phyloP scores from a whole-genome alignment of 345 rosid genomes.

The Hibiscus mutabilis region DNA sequence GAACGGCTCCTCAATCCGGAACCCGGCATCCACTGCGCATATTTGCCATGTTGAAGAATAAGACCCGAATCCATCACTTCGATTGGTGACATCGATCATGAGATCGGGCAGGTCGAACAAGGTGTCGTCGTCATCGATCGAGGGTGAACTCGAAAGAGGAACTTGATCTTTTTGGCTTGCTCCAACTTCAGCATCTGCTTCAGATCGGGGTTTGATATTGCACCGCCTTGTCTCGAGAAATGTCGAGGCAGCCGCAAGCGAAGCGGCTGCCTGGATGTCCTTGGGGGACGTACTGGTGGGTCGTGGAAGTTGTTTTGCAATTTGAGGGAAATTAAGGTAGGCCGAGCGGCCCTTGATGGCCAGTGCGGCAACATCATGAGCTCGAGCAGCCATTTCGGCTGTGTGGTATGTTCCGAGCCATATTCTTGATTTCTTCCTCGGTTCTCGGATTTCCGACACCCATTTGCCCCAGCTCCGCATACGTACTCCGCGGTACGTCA shows the following conservation, averaged over 20 bases:
- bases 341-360: constrained; percentile 67
- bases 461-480: constrained; percentile 91
- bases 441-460: constrained; percentile 81
- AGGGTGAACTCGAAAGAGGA: constrained; percentile 27
- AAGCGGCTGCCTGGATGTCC: constrained; percentile 55
- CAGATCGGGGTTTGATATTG: constrained; percentile 16
- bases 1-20: constrained; percentile 60
- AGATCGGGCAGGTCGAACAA: constrained; percentile 91
- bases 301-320: constrained; percentile 44
- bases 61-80: constrained; percentile 34
- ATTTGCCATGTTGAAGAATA: constrained; percentile 62
- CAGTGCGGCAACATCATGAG: constrained; percentile 70
- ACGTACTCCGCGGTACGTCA: constrained; percentile 59
- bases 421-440: constrained; percentile 70
- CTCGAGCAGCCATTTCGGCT: constrained; percentile 84
- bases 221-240: constrained; percentile 16
- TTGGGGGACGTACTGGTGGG: constrained; percentile 44
- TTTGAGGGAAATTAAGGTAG: constrained; percentile 56
- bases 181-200: constrained; percentile 29
- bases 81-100: constrained; percentile 30
- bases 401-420: constrained; percentile 78
- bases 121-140: constrained; percentile 45
- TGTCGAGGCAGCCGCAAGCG: constrained; percentile 43
- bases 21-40: constrained; percentile 49
- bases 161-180: constrained; percentile 20